phyloP scores from a whole-genome alignment of 2,329 filamentous ascomycete genomes.

The Cladosporium cucumerinum region DNA sequence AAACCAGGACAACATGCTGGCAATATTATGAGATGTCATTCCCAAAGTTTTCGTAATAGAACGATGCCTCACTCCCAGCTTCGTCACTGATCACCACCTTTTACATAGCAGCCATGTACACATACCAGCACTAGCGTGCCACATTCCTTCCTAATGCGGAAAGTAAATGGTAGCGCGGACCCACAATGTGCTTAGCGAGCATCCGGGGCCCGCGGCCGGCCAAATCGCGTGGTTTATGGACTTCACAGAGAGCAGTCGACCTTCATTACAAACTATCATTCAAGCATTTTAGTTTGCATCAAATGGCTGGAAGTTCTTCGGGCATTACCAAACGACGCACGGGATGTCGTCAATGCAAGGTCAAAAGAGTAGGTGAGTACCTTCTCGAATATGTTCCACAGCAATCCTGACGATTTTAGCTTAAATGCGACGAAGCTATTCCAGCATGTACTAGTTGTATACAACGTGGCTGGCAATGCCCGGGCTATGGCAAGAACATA shows the following conservation, averaged over 20 bases:
- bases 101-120: not conserved
- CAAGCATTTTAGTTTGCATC: not conserved
- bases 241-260: not conserved
- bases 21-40: not conserved
- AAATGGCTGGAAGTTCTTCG: not conserved
- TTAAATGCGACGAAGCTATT: conserved; percentile 19
- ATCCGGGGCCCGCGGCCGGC: not conserved
- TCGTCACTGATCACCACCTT: not conserved
- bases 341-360: conserved; percentile 3
- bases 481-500: conserved; percentile 16
- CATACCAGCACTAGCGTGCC: not conserved
- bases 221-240: not conserved
- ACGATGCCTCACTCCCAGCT: not conserved
- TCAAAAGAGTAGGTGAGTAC: conserved; percentile 4
- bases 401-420: not conserved
- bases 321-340: not conserved
- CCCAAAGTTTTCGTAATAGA: not conserved
- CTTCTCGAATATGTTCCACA: no score
- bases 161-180: not conserved
- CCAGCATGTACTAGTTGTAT: conserved; percentile 16
- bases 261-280: not conserved
- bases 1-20: not conserved
- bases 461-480: conserved; percentile 12
- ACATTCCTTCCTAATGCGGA: conserved; percentile 12
- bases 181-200: conserved; percentile 1